These are phyloP conservation scores for Fragilariopsis cylindrus DNA, from an alignment of 108 stramenopile genomes.

Conservation along the genomic window DNA sequence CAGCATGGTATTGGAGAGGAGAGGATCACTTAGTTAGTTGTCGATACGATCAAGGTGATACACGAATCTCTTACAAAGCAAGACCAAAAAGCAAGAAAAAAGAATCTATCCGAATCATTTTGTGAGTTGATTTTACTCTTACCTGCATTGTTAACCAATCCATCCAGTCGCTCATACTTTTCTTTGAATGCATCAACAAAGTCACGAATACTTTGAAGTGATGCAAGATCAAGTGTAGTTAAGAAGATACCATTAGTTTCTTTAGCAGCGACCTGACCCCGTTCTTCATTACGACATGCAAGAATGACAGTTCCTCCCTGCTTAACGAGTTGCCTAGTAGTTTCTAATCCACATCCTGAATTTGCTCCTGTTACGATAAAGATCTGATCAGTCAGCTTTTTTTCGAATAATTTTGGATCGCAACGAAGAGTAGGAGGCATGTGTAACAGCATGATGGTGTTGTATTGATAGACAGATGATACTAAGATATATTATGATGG, in stretches of 20 bases:
- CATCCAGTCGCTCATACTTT: slow-evolving; percentile 36
- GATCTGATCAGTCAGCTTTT: slow-evolving; percentile 31
- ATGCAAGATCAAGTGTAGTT: background rate
- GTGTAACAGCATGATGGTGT: background rate
- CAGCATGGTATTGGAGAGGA: too few relatives aligned
- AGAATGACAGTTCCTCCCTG: slow-evolving; percentile 52
- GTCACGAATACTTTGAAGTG: slow-evolving; percentile 6
- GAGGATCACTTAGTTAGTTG: too few relatives aligned
- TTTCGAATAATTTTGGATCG: slow-evolving; percentile 39
- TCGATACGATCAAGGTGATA: too few relatives aligned
- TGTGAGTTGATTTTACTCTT: background rate
- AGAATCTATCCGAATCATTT: background rate
- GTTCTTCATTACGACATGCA: slow-evolving; percentile 30
- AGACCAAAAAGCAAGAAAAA: too few relatives aligned
- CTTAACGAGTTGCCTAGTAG: slow-evolving; percentile 37
- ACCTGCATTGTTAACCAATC: slow-evolving; percentile 45
- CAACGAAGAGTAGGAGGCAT: slow-evolving; percentile 41
- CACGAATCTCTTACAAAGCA: too few relatives aligned
- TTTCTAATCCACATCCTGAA: slow-evolving; percentile 53
- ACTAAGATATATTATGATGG: too few relatives aligned
- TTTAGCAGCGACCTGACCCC: slow-evolving; percentile 12
- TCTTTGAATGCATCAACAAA: slow-evolving; percentile 23
- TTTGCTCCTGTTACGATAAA: slow-evolving; percentile 57
- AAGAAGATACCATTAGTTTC: slow-evolving; percentile 14
- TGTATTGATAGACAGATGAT: too few relatives aligned